Conservation (phyloP, 176 grass and related monocot species). For the Carex kokanica region DNA sequence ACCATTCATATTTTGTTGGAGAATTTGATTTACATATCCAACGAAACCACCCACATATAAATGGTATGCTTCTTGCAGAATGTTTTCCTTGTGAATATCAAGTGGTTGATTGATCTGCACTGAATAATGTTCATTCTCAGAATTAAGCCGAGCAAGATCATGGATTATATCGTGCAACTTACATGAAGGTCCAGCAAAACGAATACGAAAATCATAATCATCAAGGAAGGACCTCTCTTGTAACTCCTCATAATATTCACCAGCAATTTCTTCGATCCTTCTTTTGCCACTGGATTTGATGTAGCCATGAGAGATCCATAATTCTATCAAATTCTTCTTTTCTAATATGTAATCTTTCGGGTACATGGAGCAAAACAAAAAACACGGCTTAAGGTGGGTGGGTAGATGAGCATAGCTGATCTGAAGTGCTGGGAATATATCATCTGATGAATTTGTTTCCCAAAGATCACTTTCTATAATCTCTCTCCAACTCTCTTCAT, state of each 20-base stretch:
- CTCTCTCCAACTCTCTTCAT: too few relatives aligned
- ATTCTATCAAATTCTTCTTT: background rate
- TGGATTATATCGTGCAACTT: background rate
- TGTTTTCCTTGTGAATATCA: background rate
- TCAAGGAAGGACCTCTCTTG: background rate
- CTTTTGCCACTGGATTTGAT: background rate
- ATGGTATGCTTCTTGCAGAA: background rate
- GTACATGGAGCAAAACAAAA: background rate
- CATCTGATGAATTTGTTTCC: too few relatives aligned
- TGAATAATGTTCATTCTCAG: background rate
- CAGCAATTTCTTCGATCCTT: background rate
- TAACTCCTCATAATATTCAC: background rate
- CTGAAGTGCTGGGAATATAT: background rate
- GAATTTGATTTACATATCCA: background rate
- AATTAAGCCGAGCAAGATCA: background rate
- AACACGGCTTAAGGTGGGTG: background rate
- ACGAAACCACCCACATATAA: background rate
- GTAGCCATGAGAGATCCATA: background rate
- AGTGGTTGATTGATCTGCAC: background rate
- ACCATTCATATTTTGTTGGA: background rate
- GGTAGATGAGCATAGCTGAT: background rate
- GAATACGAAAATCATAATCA: background rate
- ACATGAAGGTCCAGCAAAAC: too few relatives aligned
- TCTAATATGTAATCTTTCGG: background rate
- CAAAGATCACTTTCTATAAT: too few relatives aligned